Percentiles rank a stretch among this genome's conserved stretches.
phyloP scores from a whole-genome alignment of 2,329 filamentous ascomycete genomes.

The Chrysosporium queenslandicum region DNA sequence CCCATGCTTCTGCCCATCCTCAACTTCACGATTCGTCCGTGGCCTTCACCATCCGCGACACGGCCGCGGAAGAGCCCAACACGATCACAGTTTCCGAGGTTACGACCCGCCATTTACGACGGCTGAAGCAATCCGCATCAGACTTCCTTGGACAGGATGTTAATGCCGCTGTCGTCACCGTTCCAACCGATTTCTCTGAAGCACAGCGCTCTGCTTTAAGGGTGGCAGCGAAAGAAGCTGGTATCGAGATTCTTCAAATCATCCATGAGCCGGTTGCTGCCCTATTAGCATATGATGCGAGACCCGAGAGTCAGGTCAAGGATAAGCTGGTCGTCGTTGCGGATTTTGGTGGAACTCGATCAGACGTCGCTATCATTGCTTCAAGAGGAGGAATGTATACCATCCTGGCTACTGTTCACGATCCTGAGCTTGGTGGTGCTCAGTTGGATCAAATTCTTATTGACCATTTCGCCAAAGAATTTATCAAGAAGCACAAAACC shows the following conservation, averaged over 20 bases:
- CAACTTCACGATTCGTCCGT: slow-evolving; percentile 61
- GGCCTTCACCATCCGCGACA: slow-evolving; percentile 75
- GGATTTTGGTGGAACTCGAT: slow-evolving; percentile 84
- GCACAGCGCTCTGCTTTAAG: slow-evolving; percentile 73
- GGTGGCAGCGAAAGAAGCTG: slow-evolving; percentile 67
- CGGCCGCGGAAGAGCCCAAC: slow-evolving; percentile 53
- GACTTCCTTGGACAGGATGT: slow-evolving; percentile 90
- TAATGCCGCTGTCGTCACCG: slow-evolving; percentile 86
- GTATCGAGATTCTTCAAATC: slow-evolving; percentile 81
- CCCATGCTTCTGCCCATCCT: slow-evolving; percentile 87
- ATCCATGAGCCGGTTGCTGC: slow-evolving; percentile 86
- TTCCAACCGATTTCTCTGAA: slow-evolving; percentile 87
- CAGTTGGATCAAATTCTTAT: slow-evolving; percentile 84
- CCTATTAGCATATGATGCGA: slow-evolving; percentile 81
- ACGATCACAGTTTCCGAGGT: slow-evolving; percentile 69
- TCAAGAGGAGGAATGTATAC: slow-evolving; percentile 95
- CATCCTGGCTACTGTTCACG: slow-evolving; percentile 82
- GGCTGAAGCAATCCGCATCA: slow-evolving; percentile 70
- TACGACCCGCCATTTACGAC: slow-evolving; percentile 71
- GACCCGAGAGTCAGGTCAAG: slow-evolving; percentile 58
- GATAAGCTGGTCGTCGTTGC: slow-evolving; percentile 90
- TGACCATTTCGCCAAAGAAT: slow-evolving; percentile 97
- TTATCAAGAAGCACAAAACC: slow-evolving; percentile 88
- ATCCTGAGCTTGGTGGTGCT: slow-evolving; percentile 83
- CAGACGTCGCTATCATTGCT: slow-evolving; percentile 81